Evolutionary conservation across 2,329 filamentous ascomycete species (phyloP).

Genomic region (Cordyceps fumosorosea): DNA sequence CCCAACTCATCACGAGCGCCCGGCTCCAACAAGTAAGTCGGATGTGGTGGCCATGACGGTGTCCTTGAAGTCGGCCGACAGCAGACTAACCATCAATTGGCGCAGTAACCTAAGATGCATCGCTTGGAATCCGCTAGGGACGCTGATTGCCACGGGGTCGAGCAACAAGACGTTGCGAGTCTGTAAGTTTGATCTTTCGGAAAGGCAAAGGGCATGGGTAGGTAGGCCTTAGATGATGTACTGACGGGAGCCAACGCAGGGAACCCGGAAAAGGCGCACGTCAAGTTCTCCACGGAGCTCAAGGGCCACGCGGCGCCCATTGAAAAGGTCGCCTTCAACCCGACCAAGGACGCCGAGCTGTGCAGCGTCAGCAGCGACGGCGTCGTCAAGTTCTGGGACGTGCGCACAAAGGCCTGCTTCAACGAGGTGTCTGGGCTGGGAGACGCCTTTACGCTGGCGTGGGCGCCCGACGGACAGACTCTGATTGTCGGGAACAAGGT

Average conservation of each 20-base stretch:
- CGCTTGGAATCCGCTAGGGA: constrained; percentile 83
- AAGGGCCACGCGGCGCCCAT: constrained; percentile 59
- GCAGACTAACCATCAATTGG: constrained; percentile 15
- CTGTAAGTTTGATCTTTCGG: constrained; percentile 42
- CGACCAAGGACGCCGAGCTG: constrained; percentile 67
- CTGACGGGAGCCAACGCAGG: constrained; percentile 29
- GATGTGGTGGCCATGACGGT: neutral
- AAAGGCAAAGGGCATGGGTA: neutral
- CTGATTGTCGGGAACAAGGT: constrained; percentile 70
- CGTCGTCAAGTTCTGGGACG: constrained; percentile 73
- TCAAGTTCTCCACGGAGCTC: constrained; percentile 69
- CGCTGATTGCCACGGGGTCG: constrained; percentile 75
- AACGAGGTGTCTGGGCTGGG: constrained; percentile 63
- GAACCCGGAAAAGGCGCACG: constrained; percentile 71
- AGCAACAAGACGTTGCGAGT: constrained; percentile 65
- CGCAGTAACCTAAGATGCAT: constrained; percentile 63
- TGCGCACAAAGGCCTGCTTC: constrained; percentile 62
- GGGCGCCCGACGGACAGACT: constrained; percentile 64
- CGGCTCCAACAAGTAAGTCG: constrained; percentile 25
- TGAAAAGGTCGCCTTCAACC: constrained; percentile 74
- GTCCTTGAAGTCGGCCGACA: neutral
- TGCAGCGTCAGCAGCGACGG: constrained; percentile 70
- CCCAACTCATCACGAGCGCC: constrained; percentile 46
- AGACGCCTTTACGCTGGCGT: constrained; percentile 64
- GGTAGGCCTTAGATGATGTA: too few relatives aligned